Evolutionary conservation across 2,329 filamentous ascomycete species (phyloP), one percentile per base, ranked within the genome.

Genomic region (Aplosporella prunicola): DNA sequence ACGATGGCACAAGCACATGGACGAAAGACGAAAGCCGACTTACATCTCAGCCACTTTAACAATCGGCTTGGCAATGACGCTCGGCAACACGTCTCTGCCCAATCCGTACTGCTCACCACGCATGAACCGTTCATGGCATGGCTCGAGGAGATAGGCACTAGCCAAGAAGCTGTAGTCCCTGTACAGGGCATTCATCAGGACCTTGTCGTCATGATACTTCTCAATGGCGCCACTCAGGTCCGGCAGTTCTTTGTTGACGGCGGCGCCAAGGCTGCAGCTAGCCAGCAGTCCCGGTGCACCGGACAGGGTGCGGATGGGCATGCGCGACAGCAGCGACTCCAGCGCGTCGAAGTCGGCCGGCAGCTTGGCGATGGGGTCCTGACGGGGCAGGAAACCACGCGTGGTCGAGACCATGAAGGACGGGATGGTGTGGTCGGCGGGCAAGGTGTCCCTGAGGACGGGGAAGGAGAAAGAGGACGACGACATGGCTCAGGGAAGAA

Each of bases 151-250:
- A 57, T 93, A 94, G 0, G 86, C 83, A 16, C 84, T 93, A 5
- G 87, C 82, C 20, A 94, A 65, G 68, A 94, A 95, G 10, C 82
- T 83, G 59, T 94, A 95, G 64, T 95, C 88, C 14, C 88, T 74
- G 60, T 94, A 94, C 32, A 93, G 65, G 22, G 87, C 87, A 51
- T 88, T 91, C 68, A 93, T 78, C 42, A 85, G 64, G 11, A 81
- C 80, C 25, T 89, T 70, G 61, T 94, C 80, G 43, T 78, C 66
- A 49, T 73, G 69, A 48, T 72, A 80, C 59, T 76, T 76, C 51
- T 91, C 80, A 40, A 94, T 72, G 47, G 75, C 70, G 5, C 69
- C 69, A 1, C 81, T 83, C 32, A 94, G 68, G 58, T 94, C 83
- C 11, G 84, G 81, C 32, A 95, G 72, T 44, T 78, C 76, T n/a